Base-by-base conservation (phyloP, 2,329 filamentous ascomycete genomes). In the Huntiella bhutanensis region DNA sequence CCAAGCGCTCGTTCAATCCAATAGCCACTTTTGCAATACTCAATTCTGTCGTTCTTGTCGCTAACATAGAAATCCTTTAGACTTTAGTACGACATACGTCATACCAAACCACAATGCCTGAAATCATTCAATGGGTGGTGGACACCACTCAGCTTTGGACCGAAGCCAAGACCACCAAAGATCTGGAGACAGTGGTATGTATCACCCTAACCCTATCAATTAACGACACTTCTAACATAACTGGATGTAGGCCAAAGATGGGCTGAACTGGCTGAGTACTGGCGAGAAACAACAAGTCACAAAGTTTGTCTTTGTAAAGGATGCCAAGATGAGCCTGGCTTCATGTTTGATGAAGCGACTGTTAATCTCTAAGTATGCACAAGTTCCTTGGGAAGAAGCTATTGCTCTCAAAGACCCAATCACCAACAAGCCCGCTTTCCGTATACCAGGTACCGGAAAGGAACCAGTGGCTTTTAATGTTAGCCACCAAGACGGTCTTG, bases 311-410 rank as follows among this genome's bases (percentile, higher is more conserved):
- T 74, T 78, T 58, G 64, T 79, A 54, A 67, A 71, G 56, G 82
- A 87, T 61, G 82, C 82, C 45, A 81, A 80, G 57, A 80, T 86
- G 70, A 71, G 73, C 42, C 68, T 88, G 37, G 79, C 63, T 17
- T 87, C 82, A 13, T 71, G 77, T 38, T 69, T 88, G 43, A 66
- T 87, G 50, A 88, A 88, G 64, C 77, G 80, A 47, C 69, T 77
- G 53, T 76, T 73, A 55, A 71, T 86, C 52, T 67, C 72, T 47
- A 69, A 70, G 53, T 67, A 70, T 46, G 66, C 71, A 50, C 61
- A 61, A 45, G 64, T 80, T 15, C 64, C 75, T 8, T 87, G 80
- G 80, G 59, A 64, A 36, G 59, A 67, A 3, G 73, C 77, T 41
- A 61, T 55, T 13, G 64, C 81, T 48, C 67, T 69, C 8, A 70